Conservation (phyloP, 805 yeast genomes). For the Myxozyma sirexii region DNA sequence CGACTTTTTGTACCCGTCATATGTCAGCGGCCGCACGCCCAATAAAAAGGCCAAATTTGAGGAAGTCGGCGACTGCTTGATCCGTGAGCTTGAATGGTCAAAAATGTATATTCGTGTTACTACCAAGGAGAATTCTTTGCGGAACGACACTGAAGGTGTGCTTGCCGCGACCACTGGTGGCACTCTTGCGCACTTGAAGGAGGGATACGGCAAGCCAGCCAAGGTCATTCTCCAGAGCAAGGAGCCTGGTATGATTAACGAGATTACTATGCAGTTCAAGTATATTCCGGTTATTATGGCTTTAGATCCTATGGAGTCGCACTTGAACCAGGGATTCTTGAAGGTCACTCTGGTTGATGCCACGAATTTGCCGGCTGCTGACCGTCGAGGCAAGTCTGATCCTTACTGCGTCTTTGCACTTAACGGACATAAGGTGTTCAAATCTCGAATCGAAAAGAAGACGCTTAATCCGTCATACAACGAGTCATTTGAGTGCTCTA, state of each 20-base stretch:
- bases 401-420: conserved; percentile 76
- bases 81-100: conserved; percentile 80
- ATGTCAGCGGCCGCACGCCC: conserved; percentile 54
- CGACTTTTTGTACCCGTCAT: conserved; percentile 67
- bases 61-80: conserved; percentile 70
- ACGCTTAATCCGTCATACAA: conserved; percentile 91
- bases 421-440: conserved; percentile 64
- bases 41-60: conserved; percentile 44
- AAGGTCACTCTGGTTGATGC: conserved; percentile 66
- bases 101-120: conserved; percentile 62
- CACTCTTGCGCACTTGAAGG: conserved; percentile 63
- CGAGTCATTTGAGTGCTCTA: conserved; percentile 60
- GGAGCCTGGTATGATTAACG: conserved; percentile 44
- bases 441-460: conserved; percentile 80
- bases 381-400: conserved; percentile 83
- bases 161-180: conserved; percentile 67
- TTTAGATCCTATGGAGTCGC: conserved; percentile 74
- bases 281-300: conserved; percentile 74
- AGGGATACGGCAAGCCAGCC: conserved; percentile 65
- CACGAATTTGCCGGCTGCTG: conserved; percentile 76
- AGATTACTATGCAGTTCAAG: conserved; percentile 51
- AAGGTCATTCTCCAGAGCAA: conserved; percentile 59
- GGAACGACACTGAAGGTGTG: conserved; percentile 58
- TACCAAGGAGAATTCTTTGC: conserved; percentile 50
- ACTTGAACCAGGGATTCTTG: conserved; percentile 73